Conservation (phyloP, 306 rosid species). For the Cicer pinnatifidum region DNA sequence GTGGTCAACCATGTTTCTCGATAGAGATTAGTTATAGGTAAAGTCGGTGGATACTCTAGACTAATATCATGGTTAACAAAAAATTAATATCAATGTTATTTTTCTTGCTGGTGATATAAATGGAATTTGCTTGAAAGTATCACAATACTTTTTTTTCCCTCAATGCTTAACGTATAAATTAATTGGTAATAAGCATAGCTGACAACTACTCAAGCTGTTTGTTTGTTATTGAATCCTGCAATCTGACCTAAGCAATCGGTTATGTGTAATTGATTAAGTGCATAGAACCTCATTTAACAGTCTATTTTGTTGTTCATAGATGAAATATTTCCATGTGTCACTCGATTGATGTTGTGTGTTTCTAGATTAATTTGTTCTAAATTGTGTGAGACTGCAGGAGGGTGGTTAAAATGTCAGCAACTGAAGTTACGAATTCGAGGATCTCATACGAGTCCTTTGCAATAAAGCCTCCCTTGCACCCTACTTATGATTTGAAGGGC, state of each 20-base stretch:
- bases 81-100: not conserved
- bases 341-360: not conserved
- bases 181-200: conserved; percentile 1
- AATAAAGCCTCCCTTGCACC: conserved; percentile 81
- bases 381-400: conserved; percentile 49
- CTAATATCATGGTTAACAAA: no score
- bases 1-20: no score
- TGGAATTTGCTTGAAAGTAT: not conserved
- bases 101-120: not conserved
- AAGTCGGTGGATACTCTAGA: no score
- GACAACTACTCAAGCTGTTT: not conserved
- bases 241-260: conserved; percentile 19
- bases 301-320: not conserved
- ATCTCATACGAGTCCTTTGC: conserved; percentile 56
- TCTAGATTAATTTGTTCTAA: conserved; percentile 33
- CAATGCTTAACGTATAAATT: conserved; percentile 4
- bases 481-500: conserved; percentile 82
- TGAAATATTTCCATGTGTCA: conserved; percentile 11
- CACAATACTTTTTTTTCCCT: not conserved
- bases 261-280: not conserved
- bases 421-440: conserved; percentile 44
- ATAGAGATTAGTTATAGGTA: no score
- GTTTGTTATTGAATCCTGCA: conserved; percentile 12
- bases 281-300: not conserved
- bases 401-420: conserved; percentile 60